Base-by-base conservation (phyloP, 2,329 filamentous ascomycete species). In the Pestalotiopsis sp. region DNA sequence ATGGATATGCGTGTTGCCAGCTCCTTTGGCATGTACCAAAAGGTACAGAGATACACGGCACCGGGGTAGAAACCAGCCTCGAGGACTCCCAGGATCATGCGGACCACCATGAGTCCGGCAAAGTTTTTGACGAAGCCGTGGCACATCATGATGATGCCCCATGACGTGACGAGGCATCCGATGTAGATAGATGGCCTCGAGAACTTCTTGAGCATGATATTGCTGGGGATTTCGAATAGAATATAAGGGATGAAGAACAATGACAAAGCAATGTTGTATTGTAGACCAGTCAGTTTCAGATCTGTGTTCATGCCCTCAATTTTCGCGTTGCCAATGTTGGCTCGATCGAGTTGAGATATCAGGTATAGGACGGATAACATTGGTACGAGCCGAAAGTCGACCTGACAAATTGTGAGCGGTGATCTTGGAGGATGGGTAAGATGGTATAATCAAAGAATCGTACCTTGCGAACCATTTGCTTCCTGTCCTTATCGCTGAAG, bases 221-320 rank as follows among this genome's bases (percentile, higher is more conserved):
- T 92, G 57, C 89, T 91, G 36, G 90, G 76, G 0, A 86, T 83
- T 74, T 92, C 90, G 71, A 90, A 89, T 14, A 91, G 79, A 0
- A 89, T 81, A 75, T 92, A 92, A 1, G 88, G 69, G 13, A 72
- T 57, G 67, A 74, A 67, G 38, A 65, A 62, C n/a, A 63, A 93
- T 68, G 91, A 92, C 70, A 95, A 83, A 1, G 91, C 76, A 76
- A 59, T 92, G 79, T 94, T 78, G 77, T 90, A 92, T 76, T 91
- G 84, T 4, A 61, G n/a, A 23, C 62, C 66, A 0, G 36, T 59
- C 71, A 92, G 78, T 11, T 83, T 62, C 6, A 91, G 80, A 68
- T 90, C 88, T 57, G 82, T 57, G 69, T 71, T 49, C 20, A 76
- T 67, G 52, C 72, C 72, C 68, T 74, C 74, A 67, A 87, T 84